Base-by-base conservation (phyloP, 2,329 filamentous ascomycete species). In the Dryadomyces sulphureus region DNA sequence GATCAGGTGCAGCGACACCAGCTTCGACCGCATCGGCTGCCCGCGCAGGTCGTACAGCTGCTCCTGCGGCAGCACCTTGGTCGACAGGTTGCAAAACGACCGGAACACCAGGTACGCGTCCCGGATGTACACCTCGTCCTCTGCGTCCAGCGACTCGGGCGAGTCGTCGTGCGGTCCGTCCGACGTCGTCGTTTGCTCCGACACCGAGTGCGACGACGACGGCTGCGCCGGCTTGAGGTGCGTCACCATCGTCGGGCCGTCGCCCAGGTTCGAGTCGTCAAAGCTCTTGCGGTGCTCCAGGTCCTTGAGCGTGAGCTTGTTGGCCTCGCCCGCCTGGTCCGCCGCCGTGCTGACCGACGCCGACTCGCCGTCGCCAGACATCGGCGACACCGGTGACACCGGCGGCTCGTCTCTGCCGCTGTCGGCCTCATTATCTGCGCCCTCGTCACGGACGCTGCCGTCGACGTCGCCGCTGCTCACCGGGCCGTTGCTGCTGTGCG, bases 51-150 rank as follows among this genome's bases (percentile, higher is more conserved):
- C 92, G 57, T 90, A 88, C 19, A 94, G 79, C 61, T 96, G 89
- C 51, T 98, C 92, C 2, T 88, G 79, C 8, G 85, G 79, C 22
- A 98, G 70, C 36, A 88, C 69, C 61, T 98, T 98, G 51, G 90
- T 95, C 49, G 90, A 95, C 40, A 98, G 70, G 63, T 95, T 94
- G 71, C 93, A 98, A 67, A 98, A 92, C 3, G 92, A 94, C 27
- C 92, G 78, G 66, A 98, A 96, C 40, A 98, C 88, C 20, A 98
- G 75, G 62, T 96, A 98, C 9, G 92, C 89, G 65, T 98, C 92
- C 55, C 92, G 85, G 55, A 96, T 88, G 60, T 94, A 96, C 19
- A 96, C 86, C 60, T 98, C 92, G 57, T 98, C 92, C 59, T 94
- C 88, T 24, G 73, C 72, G 46, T 82, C 79, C 19, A 79, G 64